Base-by-base conservation (phyloP, 2,329 filamentous ascomycete genomes). In the Pyrenophora tritici-repentis region DNA sequence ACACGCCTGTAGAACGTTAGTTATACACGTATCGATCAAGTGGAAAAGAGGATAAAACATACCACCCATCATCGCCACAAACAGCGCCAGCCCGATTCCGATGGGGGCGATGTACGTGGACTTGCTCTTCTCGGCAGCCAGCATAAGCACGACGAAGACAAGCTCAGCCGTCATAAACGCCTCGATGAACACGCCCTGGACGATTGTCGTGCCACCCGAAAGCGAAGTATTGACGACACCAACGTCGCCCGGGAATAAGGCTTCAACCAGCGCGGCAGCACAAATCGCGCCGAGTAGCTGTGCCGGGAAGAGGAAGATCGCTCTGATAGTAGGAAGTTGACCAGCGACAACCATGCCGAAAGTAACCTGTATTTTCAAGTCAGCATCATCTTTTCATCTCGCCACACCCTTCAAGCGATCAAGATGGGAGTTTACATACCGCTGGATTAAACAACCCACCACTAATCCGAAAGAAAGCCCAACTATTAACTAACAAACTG, bases 381-480 rank as follows among this genome's bases (percentile, higher is more conserved):
- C 7, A 56, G 49, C 2, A 37, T 32, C n/a, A 6, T 3, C 17
- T 7, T 1, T 3, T 4, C 10, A 5, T 42, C 26, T 17, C 3
- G 20, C 12, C 34, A 22, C 26, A 29, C 8, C 26, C 26, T 12
- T 29, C 26, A 10, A 12, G 26, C 26, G 10, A 12, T 4, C 24
- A 16, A 3, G 38, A 35, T 16, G 20, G 32, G 2, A 35, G 45
- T 2, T 20, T 8, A 47, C 47, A 47, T 53, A 74, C 58, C 4
- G 57, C 49, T 32, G 55, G 50, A 39, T 58, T 61, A 26, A 63
- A 55, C 29, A 64, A 33, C 2, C 55, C 54, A 1, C 67, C 64
- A 32, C 58, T 63, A n/a, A 69, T 70, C 4, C 66, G 50, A 33
- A 63, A 71, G 29, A 72, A 71, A 0, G 65, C 60, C 69, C 67